Base-by-base conservation (phyloP, 164 flowering plant species). In the Umbellularia californica region DNA sequence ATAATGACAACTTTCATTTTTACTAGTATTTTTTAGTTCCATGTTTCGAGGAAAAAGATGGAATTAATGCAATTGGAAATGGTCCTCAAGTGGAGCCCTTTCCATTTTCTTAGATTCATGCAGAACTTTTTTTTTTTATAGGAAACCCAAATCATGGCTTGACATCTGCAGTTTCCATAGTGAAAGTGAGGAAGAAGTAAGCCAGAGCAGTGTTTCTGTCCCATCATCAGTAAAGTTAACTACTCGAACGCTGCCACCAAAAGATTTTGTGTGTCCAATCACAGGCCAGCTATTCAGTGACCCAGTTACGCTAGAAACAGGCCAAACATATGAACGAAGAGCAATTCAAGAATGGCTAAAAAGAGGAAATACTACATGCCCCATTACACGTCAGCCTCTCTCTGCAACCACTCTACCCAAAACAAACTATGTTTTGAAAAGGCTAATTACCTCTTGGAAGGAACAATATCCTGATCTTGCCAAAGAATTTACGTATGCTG, bases 271-370 rank as follows among this genome's bases (percentile, higher is more conserved):
- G 17, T 91, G 93, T 78, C 88, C 96, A 15, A 91, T 91, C 72
- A 91, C 96, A 50, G 77, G 90, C 69, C 93, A 88, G 81, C 81
- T 88, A 51, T 87, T 91, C 41, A 68, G 73, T 82, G 96, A 90
- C 70, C 94, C 96, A 47, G 92, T 91, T 30, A 91, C 96, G n/a
- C 94, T 91, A 65, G 93, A 90, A 84, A 90, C 94, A 15, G 96
- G 93, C 27, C 96, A 91, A 79, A 91, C 96, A 65, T 91, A 90
- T 82, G 96, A 91, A 79, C 84, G 90, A 81, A 87, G 75, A 80
- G 94, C 97, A 77, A 91, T 91, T 77, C 88, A 91, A 81, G 97
- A 91, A 86, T 91, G 97, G 94, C 70, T 90, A 24, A 75, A 82
- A 68, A 78, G 89, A 82, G 97, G 94, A 82, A 90, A 89, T 28